Evolutionary conservation across 176 grass and related monocot species (phyloP), one percentile per base, ranked within the genome.

Genomic region (Cenchrus fungigraminus): DNA sequence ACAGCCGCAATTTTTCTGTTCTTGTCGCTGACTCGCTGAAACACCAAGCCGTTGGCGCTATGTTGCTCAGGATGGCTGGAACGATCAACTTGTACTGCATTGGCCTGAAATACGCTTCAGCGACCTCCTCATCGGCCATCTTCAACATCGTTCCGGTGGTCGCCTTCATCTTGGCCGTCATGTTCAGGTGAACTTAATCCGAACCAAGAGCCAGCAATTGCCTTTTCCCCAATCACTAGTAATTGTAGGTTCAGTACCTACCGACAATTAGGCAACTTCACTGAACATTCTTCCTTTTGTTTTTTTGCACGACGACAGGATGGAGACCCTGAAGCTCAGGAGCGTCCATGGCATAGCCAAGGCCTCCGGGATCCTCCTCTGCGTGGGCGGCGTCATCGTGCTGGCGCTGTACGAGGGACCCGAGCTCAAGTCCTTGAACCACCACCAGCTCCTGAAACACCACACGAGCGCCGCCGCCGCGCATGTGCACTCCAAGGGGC

Each of bases 91-190:
- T 93, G 80, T 91, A 83, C 68, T 76, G 88, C 85, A 81, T 97
- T 80, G 94, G 91, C 49, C 70, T 97, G 69, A 91, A 93, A 17
- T 89, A 87, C 10, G 89, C 91, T 17, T 91, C 91, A 2, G 86
- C 91, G 0, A 97, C 94, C 19, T 91, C 91, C 22, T 88, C 91
- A 0, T 93, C 90, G 28, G 94, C 94, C 4, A 89, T 97, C 68
- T 91, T 93, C 44, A 97, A 90, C 91, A 89, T 97, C 68, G 87
- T 97, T 17, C 91, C 94, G 9, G 94, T 97, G 37, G 85, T 87
- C 1, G 90, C 91, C 68, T 93, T 97, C 87, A 79, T 97, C 68
- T n/a, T 97, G 76, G 91, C 94, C n/a, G 66, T 97, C 70, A 85
- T 93, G 71, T 90, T 90, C 77, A 84, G 89, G 94, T 90, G 2